phyloP scores from a whole-genome alignment of 1,284 basidiomycete species.

The Cryptococcus depauperatus region DNA sequence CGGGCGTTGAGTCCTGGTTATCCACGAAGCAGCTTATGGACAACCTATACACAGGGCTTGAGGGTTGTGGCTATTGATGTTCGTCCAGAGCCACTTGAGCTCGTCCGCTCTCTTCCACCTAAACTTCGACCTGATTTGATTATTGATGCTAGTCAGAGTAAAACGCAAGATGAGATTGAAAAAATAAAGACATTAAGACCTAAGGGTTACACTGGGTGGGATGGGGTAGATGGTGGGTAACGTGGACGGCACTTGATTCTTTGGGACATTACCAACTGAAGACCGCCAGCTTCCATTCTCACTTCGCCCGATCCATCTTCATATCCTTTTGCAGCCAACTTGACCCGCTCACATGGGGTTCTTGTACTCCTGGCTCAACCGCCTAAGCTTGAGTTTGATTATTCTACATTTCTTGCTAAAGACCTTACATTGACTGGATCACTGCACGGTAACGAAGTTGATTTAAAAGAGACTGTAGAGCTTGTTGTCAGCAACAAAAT shows the following conservation, averaged over 20 bases:
- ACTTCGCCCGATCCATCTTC: slow-evolving; percentile 12
- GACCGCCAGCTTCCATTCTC: slow-evolving; percentile 12
- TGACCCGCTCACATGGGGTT: slow-evolving; percentile 16
- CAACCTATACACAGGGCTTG: slow-evolving; percentile 9
- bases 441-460: slow-evolving; percentile 19
- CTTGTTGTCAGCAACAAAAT: slow-evolving; percentile 15
- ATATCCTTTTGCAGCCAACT: slow-evolving; percentile 10
- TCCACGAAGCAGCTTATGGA: neutral
- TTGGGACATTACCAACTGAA: neutral
- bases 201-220: slow-evolving; percentile 18
- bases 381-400: slow-evolving; percentile 12
- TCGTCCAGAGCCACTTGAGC: slow-evolving; percentile 15
- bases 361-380: slow-evolving; percentile 20
- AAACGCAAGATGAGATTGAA: slow-evolving; percentile 12
- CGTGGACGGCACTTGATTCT: neutral
- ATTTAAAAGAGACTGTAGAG: slow-evolving; percentile 19
- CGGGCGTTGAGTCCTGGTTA: too few species aligned
- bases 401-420: slow-evolving; percentile 20
- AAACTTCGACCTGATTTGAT: slow-evolving; percentile 14
- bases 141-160: slow-evolving; percentile 14
- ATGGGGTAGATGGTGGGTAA: slow-evolving; percentile 18
- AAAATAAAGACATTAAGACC: slow-evolving; percentile 13
- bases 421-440: slow-evolving; percentile 19
- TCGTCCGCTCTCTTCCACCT: slow-evolving; percentile 4
- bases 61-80: slow-evolving; percentile 20